Percentiles rank a stretch among this genome's conserved stretches.
Conservation (phyloP, 2,329 filamentous ascomycete species). For the Phyllachora maydis region DNA sequence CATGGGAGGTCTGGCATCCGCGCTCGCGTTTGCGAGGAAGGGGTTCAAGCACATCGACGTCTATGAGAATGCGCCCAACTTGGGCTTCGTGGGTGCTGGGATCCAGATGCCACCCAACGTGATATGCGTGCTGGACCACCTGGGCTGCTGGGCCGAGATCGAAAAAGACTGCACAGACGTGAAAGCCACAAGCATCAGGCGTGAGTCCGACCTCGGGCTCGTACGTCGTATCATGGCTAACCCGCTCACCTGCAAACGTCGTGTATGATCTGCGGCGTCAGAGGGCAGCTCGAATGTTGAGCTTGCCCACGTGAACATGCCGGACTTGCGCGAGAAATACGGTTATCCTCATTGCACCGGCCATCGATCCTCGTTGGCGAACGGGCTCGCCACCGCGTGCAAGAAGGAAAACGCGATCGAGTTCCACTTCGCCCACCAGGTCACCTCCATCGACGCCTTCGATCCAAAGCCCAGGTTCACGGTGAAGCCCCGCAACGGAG, state of each 20-base stretch:
- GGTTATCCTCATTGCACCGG: conserved; percentile 64
- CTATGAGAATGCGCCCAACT: conserved; percentile 50
- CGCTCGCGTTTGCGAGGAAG: conserved; percentile 53
- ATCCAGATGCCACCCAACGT: conserved; percentile 75
- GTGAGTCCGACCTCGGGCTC: no score
- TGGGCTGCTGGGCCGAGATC: conserved; percentile 56
- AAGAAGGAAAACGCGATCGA: conserved; percentile 36
- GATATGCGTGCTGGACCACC: conserved; percentile 49
- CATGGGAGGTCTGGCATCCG: conserved; percentile 58
- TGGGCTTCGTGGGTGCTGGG: conserved; percentile 69
- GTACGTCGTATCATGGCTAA: no score
- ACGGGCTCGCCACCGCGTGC: conserved; percentile 51
- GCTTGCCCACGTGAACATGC: conserved; percentile 48
- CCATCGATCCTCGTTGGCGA: conserved; percentile 52
- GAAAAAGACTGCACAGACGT: conserved; percentile 51
- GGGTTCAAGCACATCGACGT: conserved; percentile 57
- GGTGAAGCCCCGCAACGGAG: conserved; percentile 31
- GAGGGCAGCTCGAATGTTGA: conserved; percentile 50
- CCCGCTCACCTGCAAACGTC: background rate
- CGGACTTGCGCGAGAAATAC: conserved; percentile 46
- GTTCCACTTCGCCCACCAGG: conserved; percentile 44
- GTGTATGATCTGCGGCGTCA: no score
- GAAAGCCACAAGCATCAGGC: conserved; percentile 50
- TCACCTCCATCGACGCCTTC: conserved; percentile 36
- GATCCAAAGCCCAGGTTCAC: conserved; percentile 37